phyloP scores from a whole-genome alignment of 2,329 filamentous ascomycete genomes.

The Penicillium sclerotiorum region DNA sequence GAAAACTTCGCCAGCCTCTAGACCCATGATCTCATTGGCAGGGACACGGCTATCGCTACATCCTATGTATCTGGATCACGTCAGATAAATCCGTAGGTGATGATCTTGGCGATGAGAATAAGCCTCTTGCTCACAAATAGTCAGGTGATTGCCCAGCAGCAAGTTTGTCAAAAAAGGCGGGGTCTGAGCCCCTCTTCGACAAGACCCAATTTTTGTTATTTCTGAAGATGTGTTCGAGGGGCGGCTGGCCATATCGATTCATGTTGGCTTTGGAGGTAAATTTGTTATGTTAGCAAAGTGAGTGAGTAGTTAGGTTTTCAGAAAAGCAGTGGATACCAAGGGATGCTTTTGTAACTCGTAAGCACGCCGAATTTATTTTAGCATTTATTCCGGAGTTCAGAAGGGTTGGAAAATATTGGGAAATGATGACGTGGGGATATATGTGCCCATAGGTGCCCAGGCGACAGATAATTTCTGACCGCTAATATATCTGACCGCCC shows the following conservation, averaged over 20 bases:
- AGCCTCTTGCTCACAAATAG: constrained; percentile 53
- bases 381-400: too few species aligned
- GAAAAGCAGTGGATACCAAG: too few species aligned
- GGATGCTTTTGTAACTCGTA: too few species aligned
- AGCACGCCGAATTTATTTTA: too few species aligned
- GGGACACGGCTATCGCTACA: constrained; percentile 36
- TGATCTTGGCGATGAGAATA: not conserved
- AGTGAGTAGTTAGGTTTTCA: too few species aligned
- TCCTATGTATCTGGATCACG: constrained; percentile 35
- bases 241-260: not conserved
- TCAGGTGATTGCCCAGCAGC: constrained; percentile 64
- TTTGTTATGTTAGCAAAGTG: not conserved
- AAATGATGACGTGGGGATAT: too few species aligned
- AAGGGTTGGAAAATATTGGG: too few species aligned
- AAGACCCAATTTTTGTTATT: not conserved
- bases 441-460: too few species aligned
- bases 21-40: constrained; percentile 36
- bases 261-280: not conserved
- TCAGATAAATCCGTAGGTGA: not conserved
- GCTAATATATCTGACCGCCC: too few species aligned
- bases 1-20: constrained; percentile 37
- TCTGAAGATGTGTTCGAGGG: not conserved
- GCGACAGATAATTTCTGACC: too few species aligned
- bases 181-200: not conserved
- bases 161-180: not conserved